Conservation (phyloP, 2,329 filamentous ascomycete genomes). For the Arthrobotrys pseudoclavata region DNA sequence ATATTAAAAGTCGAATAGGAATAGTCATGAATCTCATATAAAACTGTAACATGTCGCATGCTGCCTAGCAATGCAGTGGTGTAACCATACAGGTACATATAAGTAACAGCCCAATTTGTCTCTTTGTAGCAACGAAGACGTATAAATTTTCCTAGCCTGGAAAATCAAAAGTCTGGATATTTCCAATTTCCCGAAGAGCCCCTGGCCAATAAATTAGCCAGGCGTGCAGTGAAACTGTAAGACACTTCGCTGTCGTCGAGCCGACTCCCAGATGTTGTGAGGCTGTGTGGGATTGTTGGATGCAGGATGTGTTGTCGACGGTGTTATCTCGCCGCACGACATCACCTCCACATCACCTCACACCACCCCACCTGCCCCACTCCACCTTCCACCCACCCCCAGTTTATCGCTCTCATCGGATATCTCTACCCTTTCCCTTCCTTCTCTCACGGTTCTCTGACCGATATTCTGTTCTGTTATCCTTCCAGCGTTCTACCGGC, state of each 20-base stretch:
- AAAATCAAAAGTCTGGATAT: neutral
- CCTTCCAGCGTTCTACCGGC: neutral
- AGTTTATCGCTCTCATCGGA: neutral
- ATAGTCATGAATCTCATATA: too few species aligned
- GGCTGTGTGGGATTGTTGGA: constrained; percentile 12
- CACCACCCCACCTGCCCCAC: constrained; percentile 26
- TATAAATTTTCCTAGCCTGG: neutral
- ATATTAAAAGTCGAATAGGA: too few species aligned
- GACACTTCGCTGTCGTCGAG: neutral
- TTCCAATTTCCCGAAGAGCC: too few species aligned
- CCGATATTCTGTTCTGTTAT: neutral
- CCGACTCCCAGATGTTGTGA: neutral
- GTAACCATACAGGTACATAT: too few species aligned
- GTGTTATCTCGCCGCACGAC: constrained; percentile 23
- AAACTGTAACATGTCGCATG: too few species aligned
- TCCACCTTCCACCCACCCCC: constrained; percentile 16
- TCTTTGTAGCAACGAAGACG: neutral
- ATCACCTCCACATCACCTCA: constrained; percentile 32
- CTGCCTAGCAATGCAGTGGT: too few species aligned
- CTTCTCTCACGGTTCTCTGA: neutral
- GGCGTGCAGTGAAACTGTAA: neutral
- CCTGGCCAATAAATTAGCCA: neutral
- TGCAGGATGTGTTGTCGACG: constrained; percentile 37
- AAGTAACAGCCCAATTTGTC: too few species aligned
- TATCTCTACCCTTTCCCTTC: neutral